A percentile compares a stretch with the other conserved stretches of the same genome.
phyloP scores from a whole-genome alignment of 164 flowering plant species.

The Echeveria elegans region DNA sequence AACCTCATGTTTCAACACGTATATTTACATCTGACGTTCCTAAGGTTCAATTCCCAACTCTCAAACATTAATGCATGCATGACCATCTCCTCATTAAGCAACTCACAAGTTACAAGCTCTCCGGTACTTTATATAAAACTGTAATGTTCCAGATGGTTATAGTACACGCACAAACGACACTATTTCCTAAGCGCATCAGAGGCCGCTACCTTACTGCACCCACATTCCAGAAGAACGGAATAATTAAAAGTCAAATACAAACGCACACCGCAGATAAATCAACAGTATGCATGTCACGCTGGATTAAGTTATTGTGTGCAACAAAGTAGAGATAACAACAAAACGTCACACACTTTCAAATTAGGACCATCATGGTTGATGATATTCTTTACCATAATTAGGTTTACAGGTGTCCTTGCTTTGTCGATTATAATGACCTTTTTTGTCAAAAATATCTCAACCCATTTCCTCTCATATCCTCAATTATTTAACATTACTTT shows the following conservation, averaged over 20 bases:
- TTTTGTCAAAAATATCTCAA: conserved; percentile 1
- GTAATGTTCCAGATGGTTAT: not conserved
- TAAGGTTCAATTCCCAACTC: conserved; percentile 2
- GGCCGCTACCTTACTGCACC: not conserved
- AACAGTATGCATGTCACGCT: not conserved
- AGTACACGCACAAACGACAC: not conserved
- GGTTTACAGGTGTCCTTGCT: conserved; percentile 2
- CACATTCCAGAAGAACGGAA: not conserved
- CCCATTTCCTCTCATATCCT: not conserved
- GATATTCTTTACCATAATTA: not conserved
- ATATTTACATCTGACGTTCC: not conserved
- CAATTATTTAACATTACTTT: not conserved
- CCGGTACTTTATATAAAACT: not conserved
- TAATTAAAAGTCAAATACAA: not conserved
- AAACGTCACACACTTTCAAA: not conserved
- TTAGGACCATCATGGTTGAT: not conserved
- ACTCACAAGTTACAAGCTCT: not conserved
- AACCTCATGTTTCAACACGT: not conserved
- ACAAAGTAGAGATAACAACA: not conserved
- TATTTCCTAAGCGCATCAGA: not conserved
- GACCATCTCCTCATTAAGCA: not conserved
- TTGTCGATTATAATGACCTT: not conserved
- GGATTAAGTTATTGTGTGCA: not conserved
- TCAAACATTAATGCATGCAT: not conserved
- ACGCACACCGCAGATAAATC: not conserved